phyloP scores from a whole-genome alignment of 202 grass and related monocot species.

The Bolboschoenoplectus hybrid region DNA sequence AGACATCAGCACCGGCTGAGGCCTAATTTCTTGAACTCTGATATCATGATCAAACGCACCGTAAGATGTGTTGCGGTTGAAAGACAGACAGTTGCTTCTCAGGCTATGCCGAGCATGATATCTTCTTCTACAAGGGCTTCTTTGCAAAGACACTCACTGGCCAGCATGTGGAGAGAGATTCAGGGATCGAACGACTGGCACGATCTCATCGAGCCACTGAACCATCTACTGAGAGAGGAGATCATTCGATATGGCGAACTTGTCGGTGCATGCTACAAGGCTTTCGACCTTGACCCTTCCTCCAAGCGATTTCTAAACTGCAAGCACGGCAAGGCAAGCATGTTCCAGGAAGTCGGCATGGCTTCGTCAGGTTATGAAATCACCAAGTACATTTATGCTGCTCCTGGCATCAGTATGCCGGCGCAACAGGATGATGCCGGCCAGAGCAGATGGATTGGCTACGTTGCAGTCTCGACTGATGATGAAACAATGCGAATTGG shows the following conservation, averaged over 20 bases:
- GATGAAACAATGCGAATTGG: slow-evolving; percentile 52
- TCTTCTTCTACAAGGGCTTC: neutral
- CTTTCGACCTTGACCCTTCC: slow-evolving; percentile 60
- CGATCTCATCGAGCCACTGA: slow-evolving; percentile 44
- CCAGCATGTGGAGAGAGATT: slow-evolving; percentile 64
- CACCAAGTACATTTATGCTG: slow-evolving; percentile 67
- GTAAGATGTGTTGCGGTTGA: slow-evolving; percentile 12
- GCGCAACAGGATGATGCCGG: slow-evolving; percentile 47
- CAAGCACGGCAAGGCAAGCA: slow-evolving; percentile 57
- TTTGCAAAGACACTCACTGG: slow-evolving; percentile 33
- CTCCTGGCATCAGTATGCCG: slow-evolving; percentile 57
- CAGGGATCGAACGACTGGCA: slow-evolving; percentile 71
- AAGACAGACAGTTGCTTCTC: neutral
- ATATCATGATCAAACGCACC: neutral
- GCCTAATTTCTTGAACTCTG: neutral
- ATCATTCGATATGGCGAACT: slow-evolving; percentile 74
- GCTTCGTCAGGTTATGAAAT: slow-evolving; percentile 63
- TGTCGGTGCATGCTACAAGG: slow-evolving; percentile 70
- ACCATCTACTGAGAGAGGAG: slow-evolving; percentile 54
- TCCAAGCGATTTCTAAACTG: slow-evolving; percentile 62
- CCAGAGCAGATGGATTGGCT: slow-evolving; percentile 65
- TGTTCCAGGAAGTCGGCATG: slow-evolving; percentile 64
- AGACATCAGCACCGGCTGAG: neutral
- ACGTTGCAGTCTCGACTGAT: slow-evolving; percentile 69
- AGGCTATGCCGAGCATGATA: neutral